Base-by-base conservation (phyloP, 2,329 filamentous ascomycete species). In the Talaromyces sp. region DNA sequence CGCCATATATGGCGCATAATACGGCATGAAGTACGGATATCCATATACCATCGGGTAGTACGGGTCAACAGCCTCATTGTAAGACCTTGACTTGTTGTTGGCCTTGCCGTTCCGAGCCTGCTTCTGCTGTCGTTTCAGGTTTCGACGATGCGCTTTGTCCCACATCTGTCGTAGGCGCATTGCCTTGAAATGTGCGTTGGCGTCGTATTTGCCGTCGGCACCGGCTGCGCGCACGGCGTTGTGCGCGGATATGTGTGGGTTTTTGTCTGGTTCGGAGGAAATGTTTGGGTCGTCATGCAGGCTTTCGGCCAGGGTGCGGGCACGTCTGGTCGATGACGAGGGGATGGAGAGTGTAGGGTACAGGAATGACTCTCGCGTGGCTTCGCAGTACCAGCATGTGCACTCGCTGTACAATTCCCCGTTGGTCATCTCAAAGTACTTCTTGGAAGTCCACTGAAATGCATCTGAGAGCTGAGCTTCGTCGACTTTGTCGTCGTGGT, bases 341-440 rank as follows among this genome's bases (percentile, higher is more conserved):
- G 58, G 67, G 64, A 81, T 72, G 77, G 69, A 67, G 72, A 71
- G 24, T 72, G 64, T 2, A 84, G 68, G 1, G 11, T 80, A 82
- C 2, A 85, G 80, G 70, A 87, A 82, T 2, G 83, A 78, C 50
- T 85, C 80, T 39, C 89, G 86, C 62, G 88, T 83, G 5, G 87
- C 84, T 76, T 95, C 91, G 76, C 92, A 96, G 75, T 93, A 92
- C 90, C 90, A 93, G 75, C 91, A 93, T 0, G 87, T 90, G 71
- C 91, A 94, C 74, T 90, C 88, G 1, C 85, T 88, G 74, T 93
- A 96, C 4, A 91, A 84, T 60, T 88, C 84, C 16, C 82, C 81
- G 70, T 80, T 77, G 69, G 85, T 93, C 14, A 79, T 75, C 33
- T 86, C 85, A 69, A 91, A 85, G 73, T 94, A 96, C 0, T 76